These are phyloP conservation scores for Tephrocybe sp. DNA, from an alignment of 768 basidiomycete species.

Conservation along the genomic window DNA sequence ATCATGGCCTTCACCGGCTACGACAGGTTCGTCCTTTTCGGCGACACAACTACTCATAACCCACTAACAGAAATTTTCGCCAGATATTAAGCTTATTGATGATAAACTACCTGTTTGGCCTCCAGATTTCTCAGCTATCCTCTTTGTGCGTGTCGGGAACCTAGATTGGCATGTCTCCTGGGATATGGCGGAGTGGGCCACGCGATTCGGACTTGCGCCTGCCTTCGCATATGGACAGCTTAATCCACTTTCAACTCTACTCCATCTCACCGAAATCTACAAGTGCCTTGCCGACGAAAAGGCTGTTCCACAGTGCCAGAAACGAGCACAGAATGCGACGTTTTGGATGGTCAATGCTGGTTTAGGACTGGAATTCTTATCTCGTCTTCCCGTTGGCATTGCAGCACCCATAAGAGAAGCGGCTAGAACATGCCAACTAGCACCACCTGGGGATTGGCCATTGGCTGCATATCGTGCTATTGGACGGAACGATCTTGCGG, in stretches of 20 bases:
- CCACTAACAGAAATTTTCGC: neutral
- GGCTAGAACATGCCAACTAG: constrained; percentile 76
- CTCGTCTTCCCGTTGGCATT: constrained; percentile 63
- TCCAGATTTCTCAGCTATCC: constrained; percentile 68
- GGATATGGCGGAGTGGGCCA: constrained; percentile 45
- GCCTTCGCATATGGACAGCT: constrained; percentile 61
- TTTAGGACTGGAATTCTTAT: constrained; percentile 46
- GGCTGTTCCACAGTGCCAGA: constrained; percentile 46
- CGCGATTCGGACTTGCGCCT: constrained; percentile 44
- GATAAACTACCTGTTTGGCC: constrained; percentile 77
- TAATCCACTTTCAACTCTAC: constrained; percentile 55
- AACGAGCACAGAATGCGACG: constrained; percentile 66
- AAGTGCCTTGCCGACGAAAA: constrained; percentile 60
- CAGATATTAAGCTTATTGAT: constrained; percentile 51
- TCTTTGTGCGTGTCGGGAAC: constrained; percentile 58
- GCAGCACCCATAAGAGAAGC: constrained; percentile 83
- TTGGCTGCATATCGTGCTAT: constrained; percentile 64
- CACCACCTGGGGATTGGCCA: constrained; percentile 75
- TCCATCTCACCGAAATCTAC: constrained; percentile 55
- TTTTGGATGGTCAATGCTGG: constrained; percentile 48
- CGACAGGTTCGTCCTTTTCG: constrained; percentile 31
- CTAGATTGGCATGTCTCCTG: constrained; percentile 66
- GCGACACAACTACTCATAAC: neutral
- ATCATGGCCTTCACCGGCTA: constrained; percentile 55
- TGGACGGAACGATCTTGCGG: constrained; percentile 73